phyloP scores from a whole-genome alignment of 1,139 yeast species.

The Casaregolazyma lundiana region DNA sequence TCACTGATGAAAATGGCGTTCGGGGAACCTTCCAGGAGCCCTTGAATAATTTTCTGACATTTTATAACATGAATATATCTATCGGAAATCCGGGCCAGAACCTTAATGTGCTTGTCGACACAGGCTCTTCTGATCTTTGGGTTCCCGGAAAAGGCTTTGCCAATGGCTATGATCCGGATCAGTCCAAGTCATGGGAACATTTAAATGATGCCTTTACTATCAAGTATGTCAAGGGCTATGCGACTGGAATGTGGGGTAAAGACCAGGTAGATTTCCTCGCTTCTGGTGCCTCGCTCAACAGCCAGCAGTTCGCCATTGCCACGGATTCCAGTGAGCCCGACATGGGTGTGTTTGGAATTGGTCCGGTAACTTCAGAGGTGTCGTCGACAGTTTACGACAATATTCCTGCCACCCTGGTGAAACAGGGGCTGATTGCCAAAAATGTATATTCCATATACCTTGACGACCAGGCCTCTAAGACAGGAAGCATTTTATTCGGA shows the following conservation, averaged over 20 bases:
- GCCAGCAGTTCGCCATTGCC: constrained; percentile 25
- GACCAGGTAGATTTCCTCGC: constrained; percentile 20
- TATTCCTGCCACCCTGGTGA: constrained; percentile 52
- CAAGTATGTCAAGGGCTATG: constrained; percentile 26
- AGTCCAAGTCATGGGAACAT: constrained; percentile 21
- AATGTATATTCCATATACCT: constrained; percentile 52
- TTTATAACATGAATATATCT: constrained; percentile 31
- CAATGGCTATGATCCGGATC: constrained; percentile 21
- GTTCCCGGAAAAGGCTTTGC: constrained; percentile 32
- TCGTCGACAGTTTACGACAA: constrained; percentile 42
- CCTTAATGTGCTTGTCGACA: constrained; percentile 42
- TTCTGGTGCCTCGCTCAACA: constrained; percentile 1
- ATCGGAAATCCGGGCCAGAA: constrained; percentile 27
- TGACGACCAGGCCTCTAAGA: constrained; percentile 36
- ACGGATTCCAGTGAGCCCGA: constrained; percentile 23
- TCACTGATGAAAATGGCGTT: constrained; percentile 3
- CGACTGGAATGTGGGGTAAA: constrained; percentile 26
- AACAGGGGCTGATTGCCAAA: constrained; percentile 48
- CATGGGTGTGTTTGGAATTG: constrained; percentile 28
- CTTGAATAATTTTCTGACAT: constrained; percentile 22
- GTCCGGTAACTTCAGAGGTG: constrained; percentile 24
- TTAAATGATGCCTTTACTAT: constrained; percentile 20
- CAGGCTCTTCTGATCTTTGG: constrained; percentile 73
- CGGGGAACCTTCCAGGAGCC: constrained; percentile 20
- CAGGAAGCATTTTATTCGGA: constrained; percentile 53